Evolutionary conservation across 2,329 filamentous ascomycete species (phyloP).

Genomic region (Zalaria obscura): DNA sequence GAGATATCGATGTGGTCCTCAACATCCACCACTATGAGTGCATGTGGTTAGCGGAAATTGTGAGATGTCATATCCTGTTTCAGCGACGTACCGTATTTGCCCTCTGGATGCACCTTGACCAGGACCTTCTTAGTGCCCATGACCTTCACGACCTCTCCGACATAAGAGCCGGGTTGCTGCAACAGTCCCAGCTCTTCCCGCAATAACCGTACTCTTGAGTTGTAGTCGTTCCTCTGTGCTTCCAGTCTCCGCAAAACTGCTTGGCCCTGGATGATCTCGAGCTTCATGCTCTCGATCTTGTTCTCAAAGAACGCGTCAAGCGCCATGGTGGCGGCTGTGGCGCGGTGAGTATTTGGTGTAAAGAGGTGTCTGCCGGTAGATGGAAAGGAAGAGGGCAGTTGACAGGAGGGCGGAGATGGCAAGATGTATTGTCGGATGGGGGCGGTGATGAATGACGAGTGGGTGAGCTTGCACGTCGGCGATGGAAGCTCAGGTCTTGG

Average conservation of each 20-base stretch:
- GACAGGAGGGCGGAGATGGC: too few species aligned
- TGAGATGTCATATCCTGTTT: too few species aligned
- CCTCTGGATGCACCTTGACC: slow-evolving; percentile 97
- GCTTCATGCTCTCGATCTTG: slow-evolving; percentile 99
- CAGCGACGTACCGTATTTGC: slow-evolving; percentile 77
- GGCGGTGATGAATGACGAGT: too few species aligned
- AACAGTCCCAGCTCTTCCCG: slow-evolving; percentile 90
- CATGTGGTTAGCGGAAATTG: too few species aligned
- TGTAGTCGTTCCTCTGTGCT: slow-evolving; percentile 98
- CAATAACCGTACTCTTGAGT: slow-evolving; percentile 87
- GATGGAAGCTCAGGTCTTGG: too few species aligned
- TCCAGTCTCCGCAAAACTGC: slow-evolving; percentile 87
- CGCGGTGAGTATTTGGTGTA: too few species aligned
- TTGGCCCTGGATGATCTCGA: slow-evolving; percentile 98
- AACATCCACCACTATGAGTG: slow-evolving; percentile 73
- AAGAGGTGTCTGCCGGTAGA: too few species aligned
- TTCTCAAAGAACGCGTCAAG: slow-evolving; percentile 99
- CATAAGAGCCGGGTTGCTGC: slow-evolving; percentile 95
- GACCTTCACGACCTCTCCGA: slow-evolving; percentile 98
- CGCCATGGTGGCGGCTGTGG: slow-evolving; percentile 58
- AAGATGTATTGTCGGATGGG: too few species aligned
- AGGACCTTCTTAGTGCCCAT: slow-evolving; percentile 99
- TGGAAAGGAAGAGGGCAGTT: too few species aligned
- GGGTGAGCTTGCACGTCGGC: too few species aligned
- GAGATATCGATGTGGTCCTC: slow-evolving; percentile 85